Conservation (phyloP, 495 filamentous ascomycete species). For the Annulohypoxylon bovei region DNA sequence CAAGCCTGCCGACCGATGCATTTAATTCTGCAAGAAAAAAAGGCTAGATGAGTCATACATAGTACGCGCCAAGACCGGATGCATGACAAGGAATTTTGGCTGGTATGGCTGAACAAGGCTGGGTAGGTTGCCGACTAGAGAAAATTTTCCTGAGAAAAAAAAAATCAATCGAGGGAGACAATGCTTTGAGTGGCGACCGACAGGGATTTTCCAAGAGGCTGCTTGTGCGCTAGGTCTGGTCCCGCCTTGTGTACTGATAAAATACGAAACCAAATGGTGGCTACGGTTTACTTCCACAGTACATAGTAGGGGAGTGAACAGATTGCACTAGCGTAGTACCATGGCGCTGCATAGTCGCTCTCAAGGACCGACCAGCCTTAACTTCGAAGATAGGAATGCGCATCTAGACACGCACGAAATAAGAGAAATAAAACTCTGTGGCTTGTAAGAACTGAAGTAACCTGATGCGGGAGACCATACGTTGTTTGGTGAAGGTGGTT, state of each 20-base stretch:
- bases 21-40: conserved; percentile 23
- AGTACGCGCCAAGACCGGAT: conserved; percentile 33
- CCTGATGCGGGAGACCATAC: not conserved
- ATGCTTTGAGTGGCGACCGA: conserved; percentile 27
- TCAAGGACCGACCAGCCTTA: not conserved
- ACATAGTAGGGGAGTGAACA: conserved; percentile 17
- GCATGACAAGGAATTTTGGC: conserved; percentile 39
- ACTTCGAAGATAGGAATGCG: not conserved
- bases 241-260: conserved; percentile 37
- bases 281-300: not conserved
- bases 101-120: conserved; percentile 40
- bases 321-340: not conserved
- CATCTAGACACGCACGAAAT: not conserved
- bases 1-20: conserved; percentile 23
- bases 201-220: conserved; percentile 35
- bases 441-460: not conserved
- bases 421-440: not conserved
- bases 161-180: not conserved
- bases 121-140: conserved; percentile 11
- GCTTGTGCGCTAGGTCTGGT: conserved; percentile 25
- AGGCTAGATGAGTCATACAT: conserved; percentile 38
- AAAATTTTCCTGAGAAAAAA: conserved; percentile 25
- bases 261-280: conserved; percentile 42
- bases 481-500: conserved; percentile 9
- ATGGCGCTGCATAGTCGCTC: not conserved